A percentile compares a stretch with the other conserved stretches of the same genome.
Evolutionary conservation across 192 early-diverging fungal genomes (phyloP).

Genomic region (Entomortierella lignicola): DNA sequence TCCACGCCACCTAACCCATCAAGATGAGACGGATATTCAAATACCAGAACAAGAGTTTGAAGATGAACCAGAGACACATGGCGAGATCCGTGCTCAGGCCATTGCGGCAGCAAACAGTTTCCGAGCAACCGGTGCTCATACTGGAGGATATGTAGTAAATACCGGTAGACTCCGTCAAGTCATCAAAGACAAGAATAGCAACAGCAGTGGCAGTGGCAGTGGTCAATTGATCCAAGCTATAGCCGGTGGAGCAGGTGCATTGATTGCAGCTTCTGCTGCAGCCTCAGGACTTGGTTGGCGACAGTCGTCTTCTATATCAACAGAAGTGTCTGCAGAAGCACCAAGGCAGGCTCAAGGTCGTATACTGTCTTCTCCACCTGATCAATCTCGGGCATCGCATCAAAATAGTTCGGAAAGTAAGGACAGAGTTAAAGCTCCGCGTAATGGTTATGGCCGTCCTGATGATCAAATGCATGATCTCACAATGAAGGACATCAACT

Average conservation of each 20-base stretch:
- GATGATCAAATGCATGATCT: conserved; percentile 33
- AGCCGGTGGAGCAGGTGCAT: conserved; percentile 34
- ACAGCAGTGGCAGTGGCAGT: conserved; percentile 11
- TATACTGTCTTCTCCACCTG: neutral
- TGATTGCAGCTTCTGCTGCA: conserved; percentile 30
- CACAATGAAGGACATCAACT: conserved; percentile 52
- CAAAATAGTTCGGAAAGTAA: conserved; percentile 3
- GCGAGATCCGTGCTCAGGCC: conserved; percentile 45
- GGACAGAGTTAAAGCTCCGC: neutral
- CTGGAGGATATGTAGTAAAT: conserved; percentile 34
- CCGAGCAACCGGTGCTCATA: conserved; percentile 37
- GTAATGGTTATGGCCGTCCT: neutral
- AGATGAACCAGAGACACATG: neutral
- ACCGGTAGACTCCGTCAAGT: conserved; percentile 33
- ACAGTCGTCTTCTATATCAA: conserved; percentile 1
- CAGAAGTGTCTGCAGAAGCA: neutral
- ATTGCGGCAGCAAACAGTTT: conserved; percentile 36
- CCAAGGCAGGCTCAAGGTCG: too few relatives aligned
- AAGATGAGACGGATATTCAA: neutral
- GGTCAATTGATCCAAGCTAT: conserved; percentile 37
- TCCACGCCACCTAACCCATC: neutral
- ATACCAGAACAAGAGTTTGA: neutral
- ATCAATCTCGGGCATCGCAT: neutral
- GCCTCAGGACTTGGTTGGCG: conserved; percentile 34
- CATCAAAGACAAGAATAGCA: conserved; percentile 19